Evolutionary conservation across 176 grass and related monocot genomes (phyloP), one percentile per base, ranked within the genome.

Genomic region (Musa itinerans): DNA sequence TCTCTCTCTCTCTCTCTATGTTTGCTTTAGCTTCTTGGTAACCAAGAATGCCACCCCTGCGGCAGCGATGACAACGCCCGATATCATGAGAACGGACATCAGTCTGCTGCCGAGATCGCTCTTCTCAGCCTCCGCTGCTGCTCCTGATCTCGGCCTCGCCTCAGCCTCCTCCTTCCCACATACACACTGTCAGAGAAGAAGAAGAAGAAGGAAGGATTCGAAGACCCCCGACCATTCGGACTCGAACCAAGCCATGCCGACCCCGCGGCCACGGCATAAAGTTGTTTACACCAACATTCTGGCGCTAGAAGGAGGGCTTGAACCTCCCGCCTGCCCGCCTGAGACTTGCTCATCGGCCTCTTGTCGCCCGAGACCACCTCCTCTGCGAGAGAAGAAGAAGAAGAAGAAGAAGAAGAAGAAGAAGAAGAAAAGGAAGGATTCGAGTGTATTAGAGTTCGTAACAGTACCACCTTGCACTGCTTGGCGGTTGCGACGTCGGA

Each of bases 11-110:
- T 27, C 26, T 27, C 2, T 17, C 63, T 63, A 76, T 63, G 74
- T 50, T 49, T 76, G 53, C 56, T 76, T 76, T 54, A 76, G n/a
- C 74, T 76, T 76, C 74, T 76, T 76, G 29, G 58, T 63, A 9
- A 76, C 29, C 5, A 76, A 76, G n/a, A 76, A 50, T 9, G 74
- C 57, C 11, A 76, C 74, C 56, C 55, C 74, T 20, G 63, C 27
- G 4, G 74, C 57, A 11, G 24, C 74, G 25, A 76, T 24, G 34
- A 76, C 58, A 34, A 76, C 74, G 34, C 57, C 58, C 1, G 74
- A 51, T 17, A 76, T 11, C 34, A 76, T 50, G 27, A 76, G n/a
- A 63, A 52, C 43, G 10, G 74, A 76, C 4, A 11, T 64, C 2
- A 76, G 27, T 50, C 8, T 76, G 57, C 74, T 43, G 26, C 43